phyloP scores from a whole-genome alignment of 495 filamentous ascomycete genomes.

The Hypoxylon fragiforme region DNA sequence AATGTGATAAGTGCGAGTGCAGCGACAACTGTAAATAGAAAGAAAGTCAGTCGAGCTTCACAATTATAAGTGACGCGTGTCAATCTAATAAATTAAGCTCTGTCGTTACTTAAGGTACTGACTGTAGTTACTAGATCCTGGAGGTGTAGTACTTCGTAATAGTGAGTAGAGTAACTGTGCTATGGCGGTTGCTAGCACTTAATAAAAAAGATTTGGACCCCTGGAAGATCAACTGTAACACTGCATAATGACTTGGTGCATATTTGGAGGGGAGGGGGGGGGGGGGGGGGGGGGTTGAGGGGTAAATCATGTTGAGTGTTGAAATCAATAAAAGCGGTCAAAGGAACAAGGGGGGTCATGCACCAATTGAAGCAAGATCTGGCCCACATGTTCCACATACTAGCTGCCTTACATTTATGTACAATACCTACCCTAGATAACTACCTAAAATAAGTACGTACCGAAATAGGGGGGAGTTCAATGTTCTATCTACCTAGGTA shows the following conservation, averaged over 20 bases:
- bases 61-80: constrained; percentile 14
- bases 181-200: constrained; percentile 4
- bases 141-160: too few species aligned
- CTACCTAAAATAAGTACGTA: too few species aligned
- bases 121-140: too few species aligned
- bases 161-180: neutral
- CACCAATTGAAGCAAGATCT: constrained; percentile 24
- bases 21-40: neutral
- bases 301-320: constrained; percentile 1
- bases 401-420: neutral
- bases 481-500: too few species aligned
- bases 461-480: too few species aligned
- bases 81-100: neutral
- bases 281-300: constrained; percentile 13
- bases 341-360: constrained; percentile 3
- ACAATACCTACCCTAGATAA: too few species aligned
- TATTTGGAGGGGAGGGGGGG: too few species aligned
- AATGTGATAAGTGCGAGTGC: neutral
- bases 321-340: constrained; percentile 23
- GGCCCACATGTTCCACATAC: constrained; percentile 17
- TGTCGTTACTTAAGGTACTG: neutral
- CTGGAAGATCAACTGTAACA: too few species aligned
- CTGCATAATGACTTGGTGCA: too few species aligned
- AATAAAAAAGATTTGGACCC: constrained; percentile 22
- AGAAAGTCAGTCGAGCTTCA: neutral